Base-by-base conservation (phyloP, 352 stramenopile genomes). In the Phytophthora vignae region DNA sequence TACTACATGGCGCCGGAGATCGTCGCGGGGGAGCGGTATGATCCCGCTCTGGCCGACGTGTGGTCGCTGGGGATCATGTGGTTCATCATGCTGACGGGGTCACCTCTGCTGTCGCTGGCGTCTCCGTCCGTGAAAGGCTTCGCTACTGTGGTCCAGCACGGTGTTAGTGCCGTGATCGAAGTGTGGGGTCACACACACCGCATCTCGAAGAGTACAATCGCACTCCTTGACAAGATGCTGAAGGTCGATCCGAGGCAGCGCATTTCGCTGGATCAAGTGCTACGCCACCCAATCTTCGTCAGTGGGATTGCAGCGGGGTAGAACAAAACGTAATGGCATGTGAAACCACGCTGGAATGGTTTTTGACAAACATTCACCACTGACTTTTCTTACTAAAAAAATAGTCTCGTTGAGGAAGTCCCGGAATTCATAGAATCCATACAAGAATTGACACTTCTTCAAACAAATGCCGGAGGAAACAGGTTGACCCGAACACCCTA, bases 1-100 rank as follows among this genome's bases (percentile, higher is more conserved):
- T 83, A 78, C 55, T 92, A 91, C 63, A 92, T 91, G 84, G 83
- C 86, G 0, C 82, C 83, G 3, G 84, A 93, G 48, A 61, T 91
- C 1, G 79, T 91, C 0, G 69, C 72, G 1, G 71, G 75, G 1
- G 31, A 73, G 4, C 33, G 36, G 12, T 92, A 93, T 55, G 73
- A 90, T 29, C 77, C 84, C 3, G 57, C 57, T 17, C 59, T 78
- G 1, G 86, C 84, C 4, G 82, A 93, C 31, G 76, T 92, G 19
- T 93, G 84, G 84, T 93, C 86, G 3, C 62, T 93, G 7, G 82
- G 82, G 1, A 81, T 90, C 48, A 78, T 93, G 68, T 70, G 85
- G 55, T 93, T 91, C 61, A 88, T 92, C 42, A 60, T 93, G 46
- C 44, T 93, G 4, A 90, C 83, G 5, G 86, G 86, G 1, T 91